Conservation (phyloP, 208 protist species). For the Crithidia thermophila region DNA sequence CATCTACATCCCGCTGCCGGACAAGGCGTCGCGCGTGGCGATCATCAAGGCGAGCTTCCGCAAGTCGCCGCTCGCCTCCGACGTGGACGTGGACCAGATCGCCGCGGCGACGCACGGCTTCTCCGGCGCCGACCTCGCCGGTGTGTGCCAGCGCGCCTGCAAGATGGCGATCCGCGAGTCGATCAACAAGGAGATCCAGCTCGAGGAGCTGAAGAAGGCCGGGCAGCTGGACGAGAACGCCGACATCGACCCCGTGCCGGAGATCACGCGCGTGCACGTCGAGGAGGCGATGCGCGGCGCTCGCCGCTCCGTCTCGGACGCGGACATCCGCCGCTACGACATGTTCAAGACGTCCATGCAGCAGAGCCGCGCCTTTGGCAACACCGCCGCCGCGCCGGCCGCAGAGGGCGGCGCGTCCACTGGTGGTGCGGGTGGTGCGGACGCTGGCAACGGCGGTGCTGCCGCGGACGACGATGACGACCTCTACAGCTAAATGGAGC, state of each 20-base stretch:
- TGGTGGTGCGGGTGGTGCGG: constrained; percentile 24
- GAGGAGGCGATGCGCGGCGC: constrained; percentile 91
- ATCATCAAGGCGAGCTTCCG: constrained; percentile 98
- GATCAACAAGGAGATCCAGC: constrained; percentile 88
- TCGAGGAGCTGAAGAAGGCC: constrained; percentile 67
- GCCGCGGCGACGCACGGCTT: constrained; percentile 98
- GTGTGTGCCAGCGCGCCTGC: constrained; percentile 91
- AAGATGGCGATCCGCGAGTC: constrained; percentile 94
- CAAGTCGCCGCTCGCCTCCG: constrained; percentile 97
- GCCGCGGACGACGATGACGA: constrained; percentile 50
- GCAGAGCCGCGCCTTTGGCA: constrained; percentile 73
- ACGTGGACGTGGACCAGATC: constrained; percentile 97
- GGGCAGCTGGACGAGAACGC: constrained; percentile 67
- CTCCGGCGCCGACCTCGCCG: constrained; percentile 99
- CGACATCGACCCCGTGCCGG: constrained; percentile 86
- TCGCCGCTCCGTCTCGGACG: constrained; percentile 91
- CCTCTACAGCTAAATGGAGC: constrained; percentile 46
- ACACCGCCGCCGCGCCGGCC: constrained; percentile 12
- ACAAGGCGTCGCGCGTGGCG: constrained; percentile 94
- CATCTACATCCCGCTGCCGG: constrained; percentile 99
- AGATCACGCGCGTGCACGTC: constrained; percentile 92
- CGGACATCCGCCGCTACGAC: constrained; percentile 94
- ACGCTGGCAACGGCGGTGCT: constrained; percentile 16
- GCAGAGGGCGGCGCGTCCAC: constrained; percentile 28
- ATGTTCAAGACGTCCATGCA: constrained; percentile 91